Conservation (phyloP, 768 basidiomycete species). For the Termitomyces sp. region DNA sequence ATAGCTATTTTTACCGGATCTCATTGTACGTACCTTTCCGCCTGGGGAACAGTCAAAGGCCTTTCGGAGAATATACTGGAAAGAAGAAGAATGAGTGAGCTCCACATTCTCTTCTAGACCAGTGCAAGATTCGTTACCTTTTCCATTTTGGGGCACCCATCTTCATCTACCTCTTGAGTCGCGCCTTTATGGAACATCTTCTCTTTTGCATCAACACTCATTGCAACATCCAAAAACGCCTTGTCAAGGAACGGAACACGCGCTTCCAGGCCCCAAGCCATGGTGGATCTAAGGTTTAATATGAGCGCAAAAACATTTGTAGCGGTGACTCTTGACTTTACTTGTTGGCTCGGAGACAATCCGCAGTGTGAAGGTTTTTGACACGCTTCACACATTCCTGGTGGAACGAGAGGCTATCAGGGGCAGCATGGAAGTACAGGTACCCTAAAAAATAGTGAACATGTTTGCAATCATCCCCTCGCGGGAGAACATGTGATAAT, state of each 20-base stretch:
- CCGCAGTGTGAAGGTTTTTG: conserved; percentile 96
- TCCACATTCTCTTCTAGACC: background rate
- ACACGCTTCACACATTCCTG: conserved; percentile 93
- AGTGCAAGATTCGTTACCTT: conserved; percentile 51
- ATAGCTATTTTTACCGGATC: background rate
- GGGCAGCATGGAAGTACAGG: conserved; percentile 99
- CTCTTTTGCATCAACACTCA: conserved; percentile 84
- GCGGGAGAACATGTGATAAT: background rate
- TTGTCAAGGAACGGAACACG: conserved; percentile 99
- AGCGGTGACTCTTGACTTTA: conserved; percentile 28
- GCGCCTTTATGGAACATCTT: conserved; percentile 90
- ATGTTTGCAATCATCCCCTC: background rate
- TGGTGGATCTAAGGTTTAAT: conserved; percentile 67
- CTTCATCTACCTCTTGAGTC: conserved; percentile 69
- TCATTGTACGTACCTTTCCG: conserved; percentile 50
- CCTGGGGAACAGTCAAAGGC: conserved; percentile 88
- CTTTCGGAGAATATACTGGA: conserved; percentile 89
- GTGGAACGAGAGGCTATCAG: conserved; percentile 84
- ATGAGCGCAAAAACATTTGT: conserved; percentile 1
- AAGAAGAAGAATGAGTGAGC: background rate
- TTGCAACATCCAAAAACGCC: conserved; percentile 87
- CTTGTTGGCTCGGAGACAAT: conserved; percentile 99
- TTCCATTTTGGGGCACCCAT: conserved; percentile 92
- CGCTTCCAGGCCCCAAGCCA: conserved; percentile 99
- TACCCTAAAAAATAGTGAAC: conserved; percentile 58